Base-by-base conservation (phyloP, 78 protist species). In the Dictyostelium citrinum region DNA sequence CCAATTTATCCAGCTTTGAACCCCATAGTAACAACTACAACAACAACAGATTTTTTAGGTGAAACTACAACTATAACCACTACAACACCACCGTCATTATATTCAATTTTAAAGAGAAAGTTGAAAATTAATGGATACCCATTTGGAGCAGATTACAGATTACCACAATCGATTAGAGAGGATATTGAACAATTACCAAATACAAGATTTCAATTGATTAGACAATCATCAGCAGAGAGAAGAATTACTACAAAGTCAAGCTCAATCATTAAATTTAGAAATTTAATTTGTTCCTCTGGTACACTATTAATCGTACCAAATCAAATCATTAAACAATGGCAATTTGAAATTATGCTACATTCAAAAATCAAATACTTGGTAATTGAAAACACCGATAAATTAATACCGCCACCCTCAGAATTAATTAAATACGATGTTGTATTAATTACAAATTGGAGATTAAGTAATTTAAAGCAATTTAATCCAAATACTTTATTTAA, bases 251-350 rank as follows among this genome's bases (percentile, higher is more conserved):
- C 31, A 60, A 22, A 70, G 29, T 35, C 71, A 37, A 35, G 86
- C 1, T 41, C 43, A 37, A 71, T 8, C 29, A 22, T 33, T 74
- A 14, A n/a, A 8, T n/a, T 74, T 55, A 84, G 71, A 24, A 55
- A 74, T 14, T 39, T 46, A 22, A 55, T 85, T 24, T 64, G 71
- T 22, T 85, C 84, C 3, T 27, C 78, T 1, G n/a, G 84, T 3
- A 85, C 92, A 27, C 8, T 85, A 3, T 37, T 85, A 27, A 77
- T 85, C 43, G 92, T 33, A 37, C 92, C 92, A 2, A 45, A 74
- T 39, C 61, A 39, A 45, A 85, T 85, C 0, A 27, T 85, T 0
- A n/a, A 55, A 16, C 92, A 85, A 85, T 85, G 92, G 92, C 7
- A 24, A 39, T 70, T 49, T 61, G 92, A 85, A 61, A 17, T 76